A percentile compares a stretch with the other conserved stretches of the same genome.
phyloP scores from a whole-genome alignment of 2,329 filamentous ascomycete species.

The Tolypocladium album region DNA sequence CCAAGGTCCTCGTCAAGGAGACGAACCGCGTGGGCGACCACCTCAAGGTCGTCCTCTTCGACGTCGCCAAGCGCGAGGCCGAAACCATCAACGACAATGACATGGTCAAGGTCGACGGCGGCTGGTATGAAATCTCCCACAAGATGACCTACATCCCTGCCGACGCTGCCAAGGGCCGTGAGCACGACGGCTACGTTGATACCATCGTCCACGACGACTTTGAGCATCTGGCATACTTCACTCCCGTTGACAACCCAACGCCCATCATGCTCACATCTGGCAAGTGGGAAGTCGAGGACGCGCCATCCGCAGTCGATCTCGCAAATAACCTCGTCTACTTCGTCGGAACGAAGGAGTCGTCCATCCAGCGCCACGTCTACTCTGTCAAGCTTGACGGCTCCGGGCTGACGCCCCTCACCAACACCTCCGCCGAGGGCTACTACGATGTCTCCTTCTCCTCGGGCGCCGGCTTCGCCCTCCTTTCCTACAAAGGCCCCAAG shows the following conservation, averaged over 20 bases:
- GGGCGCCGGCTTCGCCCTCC: constrained; percentile 70
- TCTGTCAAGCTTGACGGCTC: constrained; percentile 76
- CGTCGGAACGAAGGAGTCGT: constrained; percentile 72
- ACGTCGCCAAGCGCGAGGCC: constrained; percentile 62
- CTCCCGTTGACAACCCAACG: constrained; percentile 71
- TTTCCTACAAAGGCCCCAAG: constrained; percentile 73
- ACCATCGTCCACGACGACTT: constrained; percentile 77
- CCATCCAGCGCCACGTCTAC: constrained; percentile 86
- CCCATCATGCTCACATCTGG: constrained; percentile 81
- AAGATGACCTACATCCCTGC: constrained; percentile 79
- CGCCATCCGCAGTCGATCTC: constrained; percentile 75
- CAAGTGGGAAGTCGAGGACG: constrained; percentile 82
- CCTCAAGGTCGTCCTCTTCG: constrained; percentile 78
- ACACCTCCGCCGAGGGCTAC: constrained; percentile 63
- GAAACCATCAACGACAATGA: constrained; percentile 72
- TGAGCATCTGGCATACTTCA: constrained; percentile 90
- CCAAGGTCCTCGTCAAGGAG: constrained; percentile 76
- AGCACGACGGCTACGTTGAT: constrained; percentile 85
- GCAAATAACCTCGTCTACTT: constrained; percentile 87
- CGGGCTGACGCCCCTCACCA: constrained; percentile 60
- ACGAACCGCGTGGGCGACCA: constrained; percentile 91
- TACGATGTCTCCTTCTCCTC: constrained; percentile 78
- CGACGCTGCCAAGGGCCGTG: constrained; percentile 63
- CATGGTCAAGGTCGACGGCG: constrained; percentile 77
- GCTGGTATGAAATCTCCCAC: constrained; percentile 93